A percentile compares a stretch with the other conserved stretches of the same genome.
phyloP scores from a whole-genome alignment of 257 asterid species.

The Nicotiana paniculata region DNA sequence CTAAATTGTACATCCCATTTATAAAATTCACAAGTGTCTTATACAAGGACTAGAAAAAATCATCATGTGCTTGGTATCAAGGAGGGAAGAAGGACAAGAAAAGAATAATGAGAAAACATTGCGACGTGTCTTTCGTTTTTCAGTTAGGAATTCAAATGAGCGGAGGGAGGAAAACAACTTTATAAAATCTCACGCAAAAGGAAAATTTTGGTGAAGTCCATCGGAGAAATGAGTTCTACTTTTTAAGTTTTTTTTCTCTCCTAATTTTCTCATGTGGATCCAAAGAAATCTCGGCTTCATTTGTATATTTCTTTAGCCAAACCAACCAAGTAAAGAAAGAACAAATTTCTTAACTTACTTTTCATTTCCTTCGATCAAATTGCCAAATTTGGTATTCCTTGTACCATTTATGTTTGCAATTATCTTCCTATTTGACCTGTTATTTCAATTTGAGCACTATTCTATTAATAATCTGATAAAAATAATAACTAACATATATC shows the following conservation, averaged over 20 bases:
- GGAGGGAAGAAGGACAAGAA: background rate
- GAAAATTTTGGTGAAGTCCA: background rate
- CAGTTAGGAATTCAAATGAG: background rate
- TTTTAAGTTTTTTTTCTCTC: background rate
- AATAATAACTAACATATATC: no score
- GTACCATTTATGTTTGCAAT: background rate
- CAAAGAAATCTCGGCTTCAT: background rate
- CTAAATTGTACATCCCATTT: no score
- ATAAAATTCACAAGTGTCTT: no score
- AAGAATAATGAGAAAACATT: background rate
- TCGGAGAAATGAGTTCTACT: background rate
- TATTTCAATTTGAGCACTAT: no score
- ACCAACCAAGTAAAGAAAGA: background rate
- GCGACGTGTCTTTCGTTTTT: background rate
- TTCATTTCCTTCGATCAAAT: background rate
- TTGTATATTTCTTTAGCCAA: background rate
- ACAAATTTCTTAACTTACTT: background rate
- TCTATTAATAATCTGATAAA: no score
- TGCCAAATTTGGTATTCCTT: background rate
- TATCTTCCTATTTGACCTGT: background rate
- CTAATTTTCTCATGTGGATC: background rate
- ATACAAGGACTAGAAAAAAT: no score
- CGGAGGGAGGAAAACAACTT: background rate
- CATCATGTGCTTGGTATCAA: background rate
- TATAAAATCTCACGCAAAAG: background rate